Base-by-base conservation (phyloP, 352 stramenopile genomes). In the Phytophthora vignae region DNA sequence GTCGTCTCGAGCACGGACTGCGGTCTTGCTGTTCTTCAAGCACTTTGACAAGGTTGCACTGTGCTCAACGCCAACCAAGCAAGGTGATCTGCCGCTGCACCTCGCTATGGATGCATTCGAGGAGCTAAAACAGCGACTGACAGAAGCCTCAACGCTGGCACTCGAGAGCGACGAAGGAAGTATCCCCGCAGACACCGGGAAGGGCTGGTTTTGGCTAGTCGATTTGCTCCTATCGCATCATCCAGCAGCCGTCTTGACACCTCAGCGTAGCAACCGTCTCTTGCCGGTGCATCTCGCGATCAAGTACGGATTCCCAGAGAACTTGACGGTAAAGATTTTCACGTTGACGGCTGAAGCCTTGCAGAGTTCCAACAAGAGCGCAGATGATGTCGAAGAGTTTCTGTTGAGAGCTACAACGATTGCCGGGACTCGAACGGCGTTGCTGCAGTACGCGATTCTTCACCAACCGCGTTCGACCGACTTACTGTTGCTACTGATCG, bases 381-480 rank as follows among this genome's bases (percentile, higher is more conserved):
- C 14, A 1, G 27, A 64, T 36, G 44, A 49, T 10, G 7, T 65
- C 12, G 64, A 70, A n/a, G 21, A 55, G 8, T 10, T 50, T 1
- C n/a, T 73, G 5, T 49, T 81, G 14, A 46, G 57, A 31, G 52
- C 60, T 36, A 78, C 67, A 14, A 86, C 74, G 21, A 78, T 90
- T 29, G 9, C 31, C 14, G 67, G 52, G 2, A 89, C 76, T 8
- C 60, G 65, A 15, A 88, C 75, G 21, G 90, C 86, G 7, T 66
- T 92, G 14, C 60, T 94, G 29, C 87, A 92, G 19, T 94, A 90
- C 31, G 73, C 66, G 11, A 56, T 92, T 7, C 55, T 92, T 0
- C 81, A 92, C 59, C 74, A 85, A 6, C 63, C 76, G 6, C 29
- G 56, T 15, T 52, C 64, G n/a, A 66, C 67, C 0, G 40, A 31